A percentile compares a stretch with the other conserved stretches of the same genome.
Evolutionary conservation across 1,284 basidiomycete species (phyloP).

Genomic region (Puccinia novopanici): DNA sequence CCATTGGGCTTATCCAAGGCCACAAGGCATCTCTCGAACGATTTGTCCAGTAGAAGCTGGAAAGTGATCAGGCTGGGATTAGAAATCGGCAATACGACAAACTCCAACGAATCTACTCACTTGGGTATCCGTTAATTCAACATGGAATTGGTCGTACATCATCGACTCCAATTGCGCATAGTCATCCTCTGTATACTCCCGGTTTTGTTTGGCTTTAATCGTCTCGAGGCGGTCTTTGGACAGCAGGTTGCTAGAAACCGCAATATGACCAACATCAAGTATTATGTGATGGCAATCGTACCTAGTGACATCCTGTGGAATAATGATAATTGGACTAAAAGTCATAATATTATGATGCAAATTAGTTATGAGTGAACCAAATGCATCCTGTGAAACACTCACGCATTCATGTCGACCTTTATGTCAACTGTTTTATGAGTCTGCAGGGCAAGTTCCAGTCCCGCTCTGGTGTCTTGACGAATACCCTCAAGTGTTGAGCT

Average conservation of each 20-base stretch:
- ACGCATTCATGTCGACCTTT: constrained; percentile 90
- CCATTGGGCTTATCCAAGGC: constrained; percentile 65
- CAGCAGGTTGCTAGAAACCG: constrained; percentile 85
- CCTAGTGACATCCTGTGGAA: constrained; percentile 80
- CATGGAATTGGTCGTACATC: constrained; percentile 91
- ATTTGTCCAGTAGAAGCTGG: constrained; percentile 86
- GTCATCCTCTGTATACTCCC: constrained; percentile 85
- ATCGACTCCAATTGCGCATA: constrained; percentile 83
- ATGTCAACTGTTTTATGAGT: constrained; percentile 94
- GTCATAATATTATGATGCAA: constrained; percentile 9
- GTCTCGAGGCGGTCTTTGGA: constrained; percentile 78
- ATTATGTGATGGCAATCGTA: constrained; percentile 82
- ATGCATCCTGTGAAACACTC: constrained; percentile 31
- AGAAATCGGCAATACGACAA: neutral
- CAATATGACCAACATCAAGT: constrained; percentile 94
- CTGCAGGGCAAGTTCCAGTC: constrained; percentile 88
- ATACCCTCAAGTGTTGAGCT: constrained; percentile 92
- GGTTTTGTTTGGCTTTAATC: constrained; percentile 80
- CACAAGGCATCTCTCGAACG: constrained; percentile 76
- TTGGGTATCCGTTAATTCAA: constrained; percentile 86
- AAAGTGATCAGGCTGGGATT: neutral
- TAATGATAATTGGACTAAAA: constrained; percentile 79
- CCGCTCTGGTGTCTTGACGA: constrained; percentile 90
- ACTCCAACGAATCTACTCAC: constrained; percentile 61
- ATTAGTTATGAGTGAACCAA: neutral